phyloP scores from a whole-genome alignment of 2,329 filamentous ascomycete species.

The Emmonsiellopsis sp. region DNA sequence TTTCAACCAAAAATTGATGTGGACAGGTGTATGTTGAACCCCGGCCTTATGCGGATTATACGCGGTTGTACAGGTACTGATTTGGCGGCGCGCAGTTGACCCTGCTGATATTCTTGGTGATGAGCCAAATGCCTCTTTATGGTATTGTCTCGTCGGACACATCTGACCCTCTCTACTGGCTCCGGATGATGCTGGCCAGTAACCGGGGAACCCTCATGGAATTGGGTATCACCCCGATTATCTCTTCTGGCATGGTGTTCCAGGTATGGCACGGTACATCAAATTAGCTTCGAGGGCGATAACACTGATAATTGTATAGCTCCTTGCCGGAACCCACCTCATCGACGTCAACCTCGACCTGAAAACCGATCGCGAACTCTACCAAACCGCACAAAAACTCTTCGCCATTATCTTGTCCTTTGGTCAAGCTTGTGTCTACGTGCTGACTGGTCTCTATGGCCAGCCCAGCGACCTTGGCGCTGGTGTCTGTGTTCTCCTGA shows the following conservation, averaged over 20 bases:
- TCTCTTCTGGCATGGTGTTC: conserved; percentile 99
- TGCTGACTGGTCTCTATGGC: conserved; percentile 96
- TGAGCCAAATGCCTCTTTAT: conserved; percentile 99
- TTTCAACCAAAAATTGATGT: conserved; percentile 98
- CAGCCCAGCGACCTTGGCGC: conserved; percentile 93
- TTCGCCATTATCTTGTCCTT: conserved; percentile 97
- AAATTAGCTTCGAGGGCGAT: neutral
- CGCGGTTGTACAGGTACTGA: conserved; percentile 6
- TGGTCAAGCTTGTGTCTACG: conserved; percentile 95
- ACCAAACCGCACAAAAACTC: conserved; percentile 99
- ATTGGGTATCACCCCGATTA: conserved; percentile 94
- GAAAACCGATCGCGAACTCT: conserved; percentile 98
- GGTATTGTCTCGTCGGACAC: conserved; percentile 98
- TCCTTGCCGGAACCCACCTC: conserved; percentile 96
- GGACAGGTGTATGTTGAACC: conserved; percentile 57
- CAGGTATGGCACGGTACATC: conserved; percentile 43
- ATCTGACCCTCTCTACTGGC: conserved; percentile 98
- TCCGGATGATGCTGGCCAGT: conserved; percentile 99
- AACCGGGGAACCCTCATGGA: conserved; percentile 96
- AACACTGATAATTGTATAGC: conserved; percentile 35
- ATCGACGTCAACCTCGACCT: conserved; percentile 99
- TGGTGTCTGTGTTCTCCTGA: conserved; percentile 95
- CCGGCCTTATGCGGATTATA: conserved; percentile 4
- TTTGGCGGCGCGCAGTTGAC: conserved; percentile 50
- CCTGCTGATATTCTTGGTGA: conserved; percentile 97